A percentile compares a stretch with the other conserved stretches of the same genome.
Conservation (phyloP, 2,329 filamentous ascomycete genomes). For the Akanthomyces muscarius region DNA sequence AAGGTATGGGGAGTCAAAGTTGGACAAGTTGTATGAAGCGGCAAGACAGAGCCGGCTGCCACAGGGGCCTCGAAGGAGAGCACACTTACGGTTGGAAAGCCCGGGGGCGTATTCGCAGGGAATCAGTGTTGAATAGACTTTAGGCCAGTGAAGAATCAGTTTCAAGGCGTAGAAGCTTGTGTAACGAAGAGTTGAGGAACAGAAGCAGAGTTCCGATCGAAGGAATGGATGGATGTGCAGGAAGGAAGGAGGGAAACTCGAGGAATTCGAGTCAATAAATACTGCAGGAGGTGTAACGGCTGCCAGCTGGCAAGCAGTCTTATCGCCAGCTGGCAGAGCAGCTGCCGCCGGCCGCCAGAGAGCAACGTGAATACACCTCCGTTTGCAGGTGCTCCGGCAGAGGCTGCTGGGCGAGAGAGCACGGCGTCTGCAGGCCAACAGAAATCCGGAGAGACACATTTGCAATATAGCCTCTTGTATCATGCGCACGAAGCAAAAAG, state of each 20-base stretch:
- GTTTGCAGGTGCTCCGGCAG: conserved; percentile 4
- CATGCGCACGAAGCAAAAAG: background rate
- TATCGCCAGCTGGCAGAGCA: background rate
- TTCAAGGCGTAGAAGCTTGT: background rate
- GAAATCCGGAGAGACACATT: background rate
- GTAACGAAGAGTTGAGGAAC: background rate
- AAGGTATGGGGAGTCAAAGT: too few relatives aligned
- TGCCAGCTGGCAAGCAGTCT: conserved; percentile 6
- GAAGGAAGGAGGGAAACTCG: conserved; percentile 1
- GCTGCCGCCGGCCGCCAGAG: background rate
- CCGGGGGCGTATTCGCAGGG: background rate
- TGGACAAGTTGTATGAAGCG: too few relatives aligned
- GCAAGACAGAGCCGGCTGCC: too few relatives aligned
- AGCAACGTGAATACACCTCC: background rate
- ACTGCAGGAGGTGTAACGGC: conserved; percentile 2
- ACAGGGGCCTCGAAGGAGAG: background rate
- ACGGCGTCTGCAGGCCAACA: background rate
- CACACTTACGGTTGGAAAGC: background rate
- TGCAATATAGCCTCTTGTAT: background rate
- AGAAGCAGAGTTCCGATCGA: background rate
- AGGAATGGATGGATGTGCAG: background rate
- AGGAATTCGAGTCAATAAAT: background rate
- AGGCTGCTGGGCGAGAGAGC: background rate
- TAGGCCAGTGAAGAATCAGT: background rate
- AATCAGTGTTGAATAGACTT: background rate